Percentiles rank a stretch among this genome's conserved stretches.
These are phyloP conservation scores for Castanospermum australe DNA, from an alignment of 306 rosid genomes.

Conservation along the genomic window DNA sequence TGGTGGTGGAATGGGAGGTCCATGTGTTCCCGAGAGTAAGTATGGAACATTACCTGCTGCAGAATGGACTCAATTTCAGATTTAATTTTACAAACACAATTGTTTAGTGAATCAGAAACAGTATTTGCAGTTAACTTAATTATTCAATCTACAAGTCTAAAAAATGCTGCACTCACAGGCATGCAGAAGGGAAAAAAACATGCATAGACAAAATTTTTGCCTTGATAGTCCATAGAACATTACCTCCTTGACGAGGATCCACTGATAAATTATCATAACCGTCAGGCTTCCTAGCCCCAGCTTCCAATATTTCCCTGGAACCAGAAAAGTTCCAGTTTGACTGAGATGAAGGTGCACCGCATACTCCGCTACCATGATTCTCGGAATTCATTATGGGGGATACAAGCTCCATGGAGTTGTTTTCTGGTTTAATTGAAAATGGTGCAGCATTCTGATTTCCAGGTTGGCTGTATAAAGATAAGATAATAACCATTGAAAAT, in stretches of 20 bases:
- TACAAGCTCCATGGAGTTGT: constrained; percentile 66
- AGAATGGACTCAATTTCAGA: constrained; percentile 44
- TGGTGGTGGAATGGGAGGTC: constrained; percentile 71
- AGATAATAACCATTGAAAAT: constrained; percentile 19
- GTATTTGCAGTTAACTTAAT: constrained; percentile 28
- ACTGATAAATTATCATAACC: constrained; percentile 52
- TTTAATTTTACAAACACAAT: constrained; percentile 37
- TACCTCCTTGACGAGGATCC: constrained; percentile 85
- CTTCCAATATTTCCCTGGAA: constrained; percentile 61
- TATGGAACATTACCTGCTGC: constrained; percentile 58
- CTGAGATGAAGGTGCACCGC: constrained; percentile 59
- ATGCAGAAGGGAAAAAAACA: not conserved
- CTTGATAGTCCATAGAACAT: not conserved
- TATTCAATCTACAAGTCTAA: constrained; percentile 26
- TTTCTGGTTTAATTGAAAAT: constrained; percentile 53
- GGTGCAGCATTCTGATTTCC: constrained; percentile 55
- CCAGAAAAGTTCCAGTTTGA: constrained; percentile 68
- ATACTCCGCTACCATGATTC: constrained; percentile 49
- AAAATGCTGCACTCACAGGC: not conserved
- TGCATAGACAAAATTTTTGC: not conserved
- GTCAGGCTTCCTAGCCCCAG: constrained; percentile 61
- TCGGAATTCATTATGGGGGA: constrained; percentile 70
- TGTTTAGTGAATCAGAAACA: constrained; percentile 32
- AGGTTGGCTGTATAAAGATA: constrained; percentile 46
- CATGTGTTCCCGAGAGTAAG: constrained; percentile 50